phyloP scores from a whole-genome alignment of 2,329 filamentous ascomycete species.

The Colletotrichum limetticola region DNA sequence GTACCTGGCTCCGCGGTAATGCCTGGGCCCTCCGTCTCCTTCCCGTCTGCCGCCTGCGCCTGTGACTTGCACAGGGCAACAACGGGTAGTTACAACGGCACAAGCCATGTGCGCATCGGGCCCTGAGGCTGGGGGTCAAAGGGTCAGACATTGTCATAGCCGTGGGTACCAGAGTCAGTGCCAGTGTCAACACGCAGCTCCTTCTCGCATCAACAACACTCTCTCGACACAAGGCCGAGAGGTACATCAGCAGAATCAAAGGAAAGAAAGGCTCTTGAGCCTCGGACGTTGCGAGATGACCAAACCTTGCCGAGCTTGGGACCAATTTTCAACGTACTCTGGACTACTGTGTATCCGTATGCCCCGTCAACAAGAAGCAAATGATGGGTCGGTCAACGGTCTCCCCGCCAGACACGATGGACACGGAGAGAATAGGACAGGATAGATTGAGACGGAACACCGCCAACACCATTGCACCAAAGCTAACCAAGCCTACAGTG shows the following conservation, averaged over 20 bases:
- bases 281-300: conserved; percentile 13
- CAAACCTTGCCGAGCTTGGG: conserved; percentile 9
- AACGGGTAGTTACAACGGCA: conserved; percentile 10
- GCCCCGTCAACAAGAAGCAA: not conserved
- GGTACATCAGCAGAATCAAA: conserved; percentile 5
- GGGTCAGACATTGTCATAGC: conserved; percentile 19
- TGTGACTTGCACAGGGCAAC: conserved; percentile 20
- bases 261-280: not conserved
- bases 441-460: not conserved
- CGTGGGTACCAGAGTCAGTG: conserved; percentile 21
- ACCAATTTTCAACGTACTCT: not conserved
- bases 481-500: conserved; percentile 20
- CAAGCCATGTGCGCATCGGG: not conserved
- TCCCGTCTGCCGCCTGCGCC: not conserved
- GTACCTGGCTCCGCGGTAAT: not conserved
- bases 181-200: conserved; percentile 22
- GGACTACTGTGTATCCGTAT: no score
- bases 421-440: not conserved
- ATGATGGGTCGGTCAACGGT: conserved; percentile 19
- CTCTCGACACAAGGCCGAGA: conserved; percentile 20
- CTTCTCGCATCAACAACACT: conserved; percentile 24
- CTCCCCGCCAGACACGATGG: not conserved
- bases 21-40: not conserved
- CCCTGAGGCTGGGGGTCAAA: not conserved
- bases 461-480: not conserved